A percentile compares a stretch with the other conserved stretches of the same genome.
Evolutionary conservation across 2,329 filamentous ascomycete species (phyloP).

Genomic region (Trichoderma sp.): DNA sequence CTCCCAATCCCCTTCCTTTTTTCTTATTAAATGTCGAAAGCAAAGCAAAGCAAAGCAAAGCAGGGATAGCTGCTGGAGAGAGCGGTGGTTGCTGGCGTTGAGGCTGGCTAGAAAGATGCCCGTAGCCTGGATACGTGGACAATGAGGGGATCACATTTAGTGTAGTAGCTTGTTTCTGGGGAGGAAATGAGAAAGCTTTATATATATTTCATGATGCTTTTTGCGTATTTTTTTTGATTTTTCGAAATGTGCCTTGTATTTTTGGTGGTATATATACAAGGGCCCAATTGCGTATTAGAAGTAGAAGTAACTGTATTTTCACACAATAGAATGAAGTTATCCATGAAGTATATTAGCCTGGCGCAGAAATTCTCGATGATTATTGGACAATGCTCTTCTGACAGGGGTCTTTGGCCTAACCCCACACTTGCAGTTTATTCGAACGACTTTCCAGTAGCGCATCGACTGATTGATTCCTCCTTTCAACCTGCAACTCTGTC

Average conservation of each 20-base stretch:
- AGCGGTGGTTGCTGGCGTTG: neutral
- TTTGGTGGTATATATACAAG: neutral
- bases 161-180: constrained; percentile 10
- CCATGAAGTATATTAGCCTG: neutral
- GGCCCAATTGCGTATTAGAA: neutral
- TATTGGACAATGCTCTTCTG: neutral
- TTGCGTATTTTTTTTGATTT: neutral
- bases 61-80: constrained; percentile 2
- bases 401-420: neutral
- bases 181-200: constrained; percentile 18
- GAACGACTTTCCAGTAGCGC: constrained; percentile 3
- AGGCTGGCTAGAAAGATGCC: constrained; percentile 18
- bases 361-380: neutral
- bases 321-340: neutral
- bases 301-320: neutral
- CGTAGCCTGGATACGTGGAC: constrained; percentile 22
- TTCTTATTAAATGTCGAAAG: neutral
- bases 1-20: neutral
- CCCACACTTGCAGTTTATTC: neutral
- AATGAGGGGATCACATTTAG: constrained; percentile 12
- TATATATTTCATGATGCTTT: constrained; percentile 2
- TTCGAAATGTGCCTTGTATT: neutral
- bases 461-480: constrained; percentile 7
- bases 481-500: neutral
- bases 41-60: neutral